Base-by-base conservation (phyloP, 768 basidiomycete species). In the Hygrocybe punicea region DNA sequence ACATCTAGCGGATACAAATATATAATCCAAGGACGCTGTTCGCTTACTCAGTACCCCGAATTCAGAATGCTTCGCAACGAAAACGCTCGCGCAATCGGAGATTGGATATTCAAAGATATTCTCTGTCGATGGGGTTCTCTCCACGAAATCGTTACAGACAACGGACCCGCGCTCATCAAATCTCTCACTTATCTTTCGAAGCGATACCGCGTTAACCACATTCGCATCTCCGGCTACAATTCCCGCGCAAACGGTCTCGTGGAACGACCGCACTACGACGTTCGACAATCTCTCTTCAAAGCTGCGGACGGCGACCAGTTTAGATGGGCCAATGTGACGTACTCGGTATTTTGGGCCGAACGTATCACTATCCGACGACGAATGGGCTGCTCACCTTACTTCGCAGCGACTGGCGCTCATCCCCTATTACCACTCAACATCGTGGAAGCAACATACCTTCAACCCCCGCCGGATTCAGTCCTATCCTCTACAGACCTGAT, bases 61-160 rank as follows among this genome's bases (percentile, higher is more conserved):
- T 66, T 58, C 25, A 14, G 62, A 0, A 60, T 58, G n/a, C 53
- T 71, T 7, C 46, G 60, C 3, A 53, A 57, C 1, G 65, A 73
- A 25, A 69, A 58, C 4, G 62, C 57, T 6, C 49, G 62, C 11
- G 40, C 55, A 0, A 51, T 73, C 1, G 70, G 51, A 1, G 9
- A 29, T 8, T 29, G 29, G 29, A 29, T 29, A 29, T 29, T 29
- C 29, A 8, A 29, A 8, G 29, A 29, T 58, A 21, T 57, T 62
- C 44, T 60, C 16, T 67, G 65, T 49, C 46, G 57, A 37, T 73
- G 67, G 67, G 77, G 77, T 8, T 64, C 65, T 0, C 24, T 78
- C 0, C 57, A 56, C 4, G 70, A 76, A 29, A 70, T 80, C 3
- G 67, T 78, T 0, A 75, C 74, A 0, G 76, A 79, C 58, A 76